Evolutionary conservation across 257 asterid genomes (phyloP).

Genomic region (Solanum acaule): DNA sequence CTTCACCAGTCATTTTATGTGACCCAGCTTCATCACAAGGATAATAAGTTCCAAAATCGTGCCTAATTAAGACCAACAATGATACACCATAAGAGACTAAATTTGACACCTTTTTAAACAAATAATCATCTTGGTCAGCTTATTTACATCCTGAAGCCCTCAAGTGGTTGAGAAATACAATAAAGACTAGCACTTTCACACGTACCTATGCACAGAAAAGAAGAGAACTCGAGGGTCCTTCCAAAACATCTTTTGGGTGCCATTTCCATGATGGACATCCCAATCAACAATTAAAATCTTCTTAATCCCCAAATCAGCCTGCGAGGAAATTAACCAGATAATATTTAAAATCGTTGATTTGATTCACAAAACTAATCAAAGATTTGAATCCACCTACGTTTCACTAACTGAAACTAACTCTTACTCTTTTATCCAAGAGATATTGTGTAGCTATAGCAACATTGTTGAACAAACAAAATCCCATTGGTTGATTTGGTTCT

Average conservation of each 20-base stretch:
- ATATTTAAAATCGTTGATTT: not conserved
- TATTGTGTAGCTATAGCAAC: constrained; percentile 78
- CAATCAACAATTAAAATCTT: constrained; percentile 90
- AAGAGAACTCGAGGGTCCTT: constrained; percentile 80
- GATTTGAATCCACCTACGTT: not conserved
- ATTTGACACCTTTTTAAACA: not conserved
- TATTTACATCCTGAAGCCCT: not conserved
- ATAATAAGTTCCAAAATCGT: constrained; percentile 69
- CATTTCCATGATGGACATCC: constrained; percentile 99
- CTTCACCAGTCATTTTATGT: constrained; percentile 74
- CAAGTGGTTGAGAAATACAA: not conserved
- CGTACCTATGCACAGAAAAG: constrained; percentile 97
- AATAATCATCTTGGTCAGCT: not conserved
- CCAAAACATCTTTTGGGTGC: constrained; percentile 90
- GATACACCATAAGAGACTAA: not conserved
- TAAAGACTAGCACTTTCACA: not conserved
- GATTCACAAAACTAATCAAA: not conserved
- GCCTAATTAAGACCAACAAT: constrained; percentile 30
- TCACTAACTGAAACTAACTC: constrained; percentile 17
- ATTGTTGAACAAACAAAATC: constrained; percentile 87
- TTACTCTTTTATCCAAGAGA: constrained; percentile 73
- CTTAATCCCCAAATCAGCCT: constrained; percentile 70
- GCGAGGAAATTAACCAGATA: constrained; percentile 2
- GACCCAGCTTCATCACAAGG: constrained; percentile 79
- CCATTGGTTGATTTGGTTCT: constrained; percentile 79